Conservation (phyloP, 176 grass and related monocot genomes). For the Coix lacrymajobi region DNA sequence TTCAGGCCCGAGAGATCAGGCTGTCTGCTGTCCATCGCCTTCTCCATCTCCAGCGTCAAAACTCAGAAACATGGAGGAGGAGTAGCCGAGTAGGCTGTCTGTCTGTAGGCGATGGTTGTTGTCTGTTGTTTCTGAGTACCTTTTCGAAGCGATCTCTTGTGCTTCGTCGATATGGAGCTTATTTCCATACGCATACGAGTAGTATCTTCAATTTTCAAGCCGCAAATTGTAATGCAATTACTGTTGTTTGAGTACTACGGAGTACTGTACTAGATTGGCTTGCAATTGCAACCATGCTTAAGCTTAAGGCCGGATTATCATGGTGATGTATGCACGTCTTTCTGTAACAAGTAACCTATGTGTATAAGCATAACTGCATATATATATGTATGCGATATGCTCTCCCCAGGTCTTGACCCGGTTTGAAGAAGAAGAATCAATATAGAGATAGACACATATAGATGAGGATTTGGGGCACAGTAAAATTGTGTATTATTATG, state of each 20-base stretch:
- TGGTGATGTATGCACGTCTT: background rate
- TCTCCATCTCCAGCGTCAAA: background rate
- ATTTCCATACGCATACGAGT: too few relatives aligned
- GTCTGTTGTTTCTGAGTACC: too few relatives aligned
- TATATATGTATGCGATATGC: background rate
- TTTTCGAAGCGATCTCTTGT: background rate
- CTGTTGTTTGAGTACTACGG: too few relatives aligned
- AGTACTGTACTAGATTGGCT: too few relatives aligned
- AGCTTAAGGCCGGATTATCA: background rate
- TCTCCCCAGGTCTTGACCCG: background rate
- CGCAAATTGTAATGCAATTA: background rate
- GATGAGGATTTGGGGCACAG: background rate
- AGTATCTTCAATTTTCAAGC: background rate
- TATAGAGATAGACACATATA: background rate
- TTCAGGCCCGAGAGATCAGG: background rate
- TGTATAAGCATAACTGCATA: too few relatives aligned
- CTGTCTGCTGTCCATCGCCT: background rate
- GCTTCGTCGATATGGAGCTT: background rate
- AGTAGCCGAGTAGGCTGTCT: too few relatives aligned
- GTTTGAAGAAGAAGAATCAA: background rate
- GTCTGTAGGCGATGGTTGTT: too few relatives aligned
- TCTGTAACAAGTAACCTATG: background rate
- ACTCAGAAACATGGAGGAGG: background rate
- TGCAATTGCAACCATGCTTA: background rate
- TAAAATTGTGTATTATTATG: background rate